Base-by-base conservation (phyloP, 768 basidiomycete genomes). In the Sarcodon aspratus region DNA sequence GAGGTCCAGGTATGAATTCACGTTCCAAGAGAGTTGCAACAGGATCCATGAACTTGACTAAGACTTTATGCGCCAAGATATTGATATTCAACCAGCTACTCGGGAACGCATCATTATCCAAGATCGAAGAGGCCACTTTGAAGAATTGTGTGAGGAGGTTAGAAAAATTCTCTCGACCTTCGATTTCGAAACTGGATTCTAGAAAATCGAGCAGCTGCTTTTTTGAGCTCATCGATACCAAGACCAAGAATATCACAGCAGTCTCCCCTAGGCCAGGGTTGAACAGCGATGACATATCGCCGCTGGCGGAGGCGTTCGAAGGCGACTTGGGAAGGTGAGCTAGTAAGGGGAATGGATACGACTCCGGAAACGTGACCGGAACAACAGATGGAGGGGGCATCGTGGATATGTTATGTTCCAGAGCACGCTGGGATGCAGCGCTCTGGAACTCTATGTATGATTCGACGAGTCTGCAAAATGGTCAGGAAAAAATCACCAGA, bases 51-150 rank as follows among this genome's bases (percentile, higher is more conserved):
- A 95, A 79, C 66, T 88, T 90, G 65, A 94, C 75, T 61, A 95
- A 64, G 34, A 90, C 85, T 50, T 83, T 85, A 66, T 95, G 93
- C 0, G 88, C 82, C 52, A 96, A 69, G 40, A 94, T 80, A 55
- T 86, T 89, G 57, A 94, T 78, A 54, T 94, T 96, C 54, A 97
- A 72, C 95, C 95, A 97, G 34, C 80, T 80, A 55, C 72, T 76
- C 0, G 93, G 92, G 71, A 90, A 97, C 0, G 92, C 87, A 33
- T 94, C 83, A 57, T 87, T 87, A 50, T 81, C 75, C 50, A 98
- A 66, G 48, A 96, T 88, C 9, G 89, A 92, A 5, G 70, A 73
- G 3, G 79, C 79, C 36, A 92, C 84, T 48, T 75, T 80, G 74
- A 96, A 94, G 54, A 93, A 80, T 48, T 83, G 79, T 6, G 75